phyloP scores from a whole-genome alignment of 495 filamentous ascomycete species.

The Aspergillus funiculosus region DNA sequence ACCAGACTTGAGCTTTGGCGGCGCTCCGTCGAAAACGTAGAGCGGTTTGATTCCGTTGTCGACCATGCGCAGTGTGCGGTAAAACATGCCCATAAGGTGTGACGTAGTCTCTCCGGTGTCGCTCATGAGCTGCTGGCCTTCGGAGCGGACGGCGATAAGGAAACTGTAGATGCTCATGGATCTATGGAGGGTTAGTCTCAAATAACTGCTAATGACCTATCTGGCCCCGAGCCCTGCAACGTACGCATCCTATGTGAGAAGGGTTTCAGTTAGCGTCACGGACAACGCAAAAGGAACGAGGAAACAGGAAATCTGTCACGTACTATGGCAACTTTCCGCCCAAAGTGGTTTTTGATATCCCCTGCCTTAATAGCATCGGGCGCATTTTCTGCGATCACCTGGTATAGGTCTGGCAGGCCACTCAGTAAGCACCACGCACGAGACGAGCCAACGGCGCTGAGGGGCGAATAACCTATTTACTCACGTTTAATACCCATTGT shows the following conservation, averaged over 20 bases:
- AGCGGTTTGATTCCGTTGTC: slow-evolving; percentile 98
- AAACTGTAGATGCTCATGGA: slow-evolving; percentile 99
- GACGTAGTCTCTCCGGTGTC: slow-evolving; percentile 94
- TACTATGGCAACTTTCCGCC: slow-evolving; percentile 94
- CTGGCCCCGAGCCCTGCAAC: slow-evolving; percentile 18
- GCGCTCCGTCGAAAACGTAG: slow-evolving; percentile 95
- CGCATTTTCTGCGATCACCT: slow-evolving; percentile 84
- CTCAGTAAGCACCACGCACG: slow-evolving; percentile 13
- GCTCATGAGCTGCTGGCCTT: slow-evolving; percentile 90
- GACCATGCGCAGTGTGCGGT: slow-evolving; percentile 94
- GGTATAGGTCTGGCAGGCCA: slow-evolving; percentile 59
- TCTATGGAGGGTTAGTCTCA: slow-evolving; percentile 40
- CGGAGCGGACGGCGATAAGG: slow-evolving; percentile 92
- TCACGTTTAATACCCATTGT: slow-evolving; percentile 87
- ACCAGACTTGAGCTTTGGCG: slow-evolving; percentile 93
- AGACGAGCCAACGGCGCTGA: not conserved
- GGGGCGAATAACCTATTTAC: slow-evolving; percentile 6
- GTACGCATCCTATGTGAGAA: slow-evolving; percentile 70
- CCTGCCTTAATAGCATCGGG: slow-evolving; percentile 91
- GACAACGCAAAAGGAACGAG: not conserved
- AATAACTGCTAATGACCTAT: not conserved
- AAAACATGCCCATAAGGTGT: slow-evolving; percentile 98
- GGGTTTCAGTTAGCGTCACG: slow-evolving; percentile 15
- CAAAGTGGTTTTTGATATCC: slow-evolving; percentile 98
- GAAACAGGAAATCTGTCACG: slow-evolving; percentile 26